Base-by-base conservation (phyloP, 108 stramenopile genomes). In the Cylindrotheca fusiformis region DNA sequence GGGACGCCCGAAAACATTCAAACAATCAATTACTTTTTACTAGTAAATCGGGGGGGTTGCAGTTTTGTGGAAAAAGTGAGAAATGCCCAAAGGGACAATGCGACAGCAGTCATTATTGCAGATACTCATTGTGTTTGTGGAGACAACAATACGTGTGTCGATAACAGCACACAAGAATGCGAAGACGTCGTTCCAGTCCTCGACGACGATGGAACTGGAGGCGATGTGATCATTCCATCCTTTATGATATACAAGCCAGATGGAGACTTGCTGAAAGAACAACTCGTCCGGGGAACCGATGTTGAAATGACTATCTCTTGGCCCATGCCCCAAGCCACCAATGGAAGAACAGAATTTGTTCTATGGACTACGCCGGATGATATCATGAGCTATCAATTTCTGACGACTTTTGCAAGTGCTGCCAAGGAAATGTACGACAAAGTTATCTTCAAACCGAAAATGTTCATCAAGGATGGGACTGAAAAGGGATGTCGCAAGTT, bases 21-120 rank as follows among this genome's bases (percentile, higher is more conserved):
- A 26, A 65, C 68, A 44, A 22, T 69, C 23, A 76, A 67, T 41
- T 93, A 73, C 75, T 86, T 95, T 47, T 78, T 95, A 52, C 84
- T 95, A 87, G 87, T 92, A 12, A 86, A 92, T 52, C 84, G 92
- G n/a, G 95, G 95, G 12, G 85, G 75, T 32, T 95, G 95, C 67
- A 81, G 84, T 59, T 95, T 95, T 63, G 95, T 91, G 14, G 70
- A 75, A 65, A 93, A 93, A 72, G 90, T 90, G 27, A 70, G 91
- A 0, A 85, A 83, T 67, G 90, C 90, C 32, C 93, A 94, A 73
- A 72, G 77, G 14, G 61, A 73, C 14, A 88, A 88, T 22, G 93
- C 93, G 5, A 65, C 90, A 21, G 93, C 82, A 8, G 88, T 90
- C 18, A 69, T 94, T 27, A 90, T 94, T 65, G 93, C 88, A 28